Conservation (phyloP, 1,284 basidiomycete species). For the Agaricales sp. region DNA sequence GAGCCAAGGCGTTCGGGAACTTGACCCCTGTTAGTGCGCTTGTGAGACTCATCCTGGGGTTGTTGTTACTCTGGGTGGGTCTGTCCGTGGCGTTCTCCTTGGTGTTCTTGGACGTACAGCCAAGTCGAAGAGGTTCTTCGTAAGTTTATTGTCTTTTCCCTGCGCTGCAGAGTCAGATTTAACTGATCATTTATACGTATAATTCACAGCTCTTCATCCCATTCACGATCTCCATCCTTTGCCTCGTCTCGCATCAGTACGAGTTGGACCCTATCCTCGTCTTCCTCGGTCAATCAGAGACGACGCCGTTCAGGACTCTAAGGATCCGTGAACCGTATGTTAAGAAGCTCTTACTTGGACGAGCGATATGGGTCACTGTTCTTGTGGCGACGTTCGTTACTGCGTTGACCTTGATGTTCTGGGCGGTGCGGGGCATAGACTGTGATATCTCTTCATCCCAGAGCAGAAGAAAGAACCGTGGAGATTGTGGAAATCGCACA, state of each 20-base stretch:
- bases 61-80: slow-evolving; percentile 87
- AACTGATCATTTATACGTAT: slow-evolving; percentile 11
- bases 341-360: slow-evolving; percentile 76
- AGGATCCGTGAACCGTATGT: slow-evolving; percentile 89
- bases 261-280: slow-evolving; percentile 90
- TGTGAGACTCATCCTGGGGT: slow-evolving; percentile 74
- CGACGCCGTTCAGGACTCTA: slow-evolving; percentile 88
- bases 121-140: slow-evolving; percentile 88
- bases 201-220: slow-evolving; percentile 78
- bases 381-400: slow-evolving; percentile 63
- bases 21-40: slow-evolving; percentile 86
- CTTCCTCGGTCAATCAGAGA: slow-evolving; percentile 78
- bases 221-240: slow-evolving; percentile 83
- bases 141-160: slow-evolving; percentile 39
- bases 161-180: slow-evolving; percentile 1
- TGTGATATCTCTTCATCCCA: too few species aligned
- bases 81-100: slow-evolving; percentile 85
- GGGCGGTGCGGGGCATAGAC: slow-evolving; percentile 83
- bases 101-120: slow-evolving; percentile 87
- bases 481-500: too few species aligned
- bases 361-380: slow-evolving; percentile 77
- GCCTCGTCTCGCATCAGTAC: slow-evolving; percentile 91
- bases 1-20: slow-evolving; percentile 96
- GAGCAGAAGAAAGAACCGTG: too few species aligned
- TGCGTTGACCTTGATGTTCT: slow-evolving; percentile 79